Evolutionary conservation across 164 flowering plant species (phyloP).

Genomic region (Amborella trichopoda): DNA sequence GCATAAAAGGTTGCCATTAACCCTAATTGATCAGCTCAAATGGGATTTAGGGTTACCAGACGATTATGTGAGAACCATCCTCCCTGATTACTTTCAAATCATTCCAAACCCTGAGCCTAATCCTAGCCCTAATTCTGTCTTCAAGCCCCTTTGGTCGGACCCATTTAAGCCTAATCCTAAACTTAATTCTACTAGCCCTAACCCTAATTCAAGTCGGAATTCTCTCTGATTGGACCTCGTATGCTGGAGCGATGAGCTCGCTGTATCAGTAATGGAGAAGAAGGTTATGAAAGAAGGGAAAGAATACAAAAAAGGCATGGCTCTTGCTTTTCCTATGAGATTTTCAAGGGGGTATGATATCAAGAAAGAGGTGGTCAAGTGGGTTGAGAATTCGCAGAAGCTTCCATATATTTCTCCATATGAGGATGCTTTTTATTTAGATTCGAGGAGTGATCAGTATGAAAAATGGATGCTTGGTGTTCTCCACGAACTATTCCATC

Average conservation of each 20-base stretch:
- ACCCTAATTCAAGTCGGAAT: too few species aligned
- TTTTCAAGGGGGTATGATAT: constrained; percentile 62
- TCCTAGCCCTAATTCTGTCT: too few species aligned
- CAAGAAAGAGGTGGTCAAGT: constrained; percentile 59
- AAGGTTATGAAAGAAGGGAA: constrained; percentile 13
- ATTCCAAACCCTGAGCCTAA: too few species aligned
- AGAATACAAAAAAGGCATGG: constrained; percentile 29
- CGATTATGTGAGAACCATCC: constrained; percentile 49
- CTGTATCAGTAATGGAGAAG: constrained; percentile 50
- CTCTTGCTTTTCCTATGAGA: constrained; percentile 42
- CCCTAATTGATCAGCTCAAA: constrained; percentile 33
- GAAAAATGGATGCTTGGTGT: constrained; percentile 80
- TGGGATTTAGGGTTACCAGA: constrained; percentile 87
- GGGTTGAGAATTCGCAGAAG: constrained; percentile 81
- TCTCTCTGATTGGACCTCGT: constrained; percentile 91
- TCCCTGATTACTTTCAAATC: constrained; percentile 71
- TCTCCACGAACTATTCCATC: constrained; percentile 67
- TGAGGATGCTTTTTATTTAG: constrained; percentile 60
- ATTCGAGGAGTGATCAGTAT: constrained; percentile 51
- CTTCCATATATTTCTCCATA: constrained; percentile 90
- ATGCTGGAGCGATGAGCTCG: constrained; percentile 58
- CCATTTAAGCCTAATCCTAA: too few species aligned
- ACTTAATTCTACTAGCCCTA: too few species aligned
- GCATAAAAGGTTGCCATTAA: constrained; percentile 35
- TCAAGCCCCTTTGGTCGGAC: too few species aligned